Conservation (phyloP, 192 early-diverging fungal species). For the Backusella parvicylindrica region DNA sequence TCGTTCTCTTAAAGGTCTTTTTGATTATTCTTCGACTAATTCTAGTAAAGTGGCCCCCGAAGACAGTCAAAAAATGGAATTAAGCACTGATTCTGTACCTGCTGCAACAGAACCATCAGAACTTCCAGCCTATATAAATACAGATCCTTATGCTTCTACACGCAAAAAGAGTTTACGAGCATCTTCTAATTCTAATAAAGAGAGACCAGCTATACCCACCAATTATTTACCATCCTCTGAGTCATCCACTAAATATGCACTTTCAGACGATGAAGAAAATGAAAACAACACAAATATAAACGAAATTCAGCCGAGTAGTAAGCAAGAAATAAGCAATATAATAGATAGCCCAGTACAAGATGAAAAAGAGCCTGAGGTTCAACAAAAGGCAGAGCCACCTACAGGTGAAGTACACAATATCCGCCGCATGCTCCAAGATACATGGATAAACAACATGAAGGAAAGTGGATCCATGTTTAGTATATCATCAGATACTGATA, state of each 20-base stretch:
- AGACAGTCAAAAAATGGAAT: slow-evolving; percentile 19
- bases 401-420: slow-evolving; percentile 20
- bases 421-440: slow-evolving; percentile 21
- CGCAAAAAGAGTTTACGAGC: background rate
- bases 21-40: background rate
- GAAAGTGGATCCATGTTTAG: slow-evolving; percentile 23
- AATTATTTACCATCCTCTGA: background rate
- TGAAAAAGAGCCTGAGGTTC: background rate
- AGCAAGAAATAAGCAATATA: background rate
- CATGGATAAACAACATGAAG: slow-evolving; percentile 17
- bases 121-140: slow-evolving; percentile 2
- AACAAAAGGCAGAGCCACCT: background rate
- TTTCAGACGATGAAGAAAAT: background rate
- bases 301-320: background rate
- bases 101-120: background rate
- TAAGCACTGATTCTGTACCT: background rate
- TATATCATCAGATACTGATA: slow-evolving; percentile 9
- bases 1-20: background rate
- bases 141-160: slow-evolving; percentile 3
- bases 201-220: background rate
- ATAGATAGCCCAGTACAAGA: background rate
- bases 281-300: background rate
- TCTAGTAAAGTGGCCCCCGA: slow-evolving; percentile 2
- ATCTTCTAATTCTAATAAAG: background rate
- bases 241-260: background rate